phyloP scores from a whole-genome alignment of 371 early-diverging fungal genomes.

The Mucor mucedo region DNA sequence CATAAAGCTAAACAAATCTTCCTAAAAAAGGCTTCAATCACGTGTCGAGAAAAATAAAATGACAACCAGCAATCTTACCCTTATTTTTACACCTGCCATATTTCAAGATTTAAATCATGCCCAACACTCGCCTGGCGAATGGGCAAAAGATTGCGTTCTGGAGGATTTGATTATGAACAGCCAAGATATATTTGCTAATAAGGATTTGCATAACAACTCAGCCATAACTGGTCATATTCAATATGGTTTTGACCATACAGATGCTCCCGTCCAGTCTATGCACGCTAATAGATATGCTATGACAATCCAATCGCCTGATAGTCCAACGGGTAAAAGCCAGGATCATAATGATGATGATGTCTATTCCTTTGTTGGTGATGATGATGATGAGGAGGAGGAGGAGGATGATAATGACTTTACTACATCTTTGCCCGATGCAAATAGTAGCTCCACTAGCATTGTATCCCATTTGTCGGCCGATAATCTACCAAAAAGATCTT shows the following conservation, averaged over 20 bases:
- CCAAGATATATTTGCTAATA: constrained; percentile 48
- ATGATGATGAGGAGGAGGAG: background rate
- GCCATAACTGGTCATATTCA: constrained; percentile 56
- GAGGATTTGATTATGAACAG: constrained; percentile 51
- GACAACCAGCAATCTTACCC: constrained; percentile 55
- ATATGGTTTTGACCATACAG: constrained; percentile 37
- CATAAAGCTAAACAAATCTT: background rate
- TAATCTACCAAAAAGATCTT: background rate
- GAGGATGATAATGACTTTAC: background rate
- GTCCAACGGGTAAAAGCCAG: constrained; percentile 14
- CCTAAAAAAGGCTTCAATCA: constrained; percentile 15
- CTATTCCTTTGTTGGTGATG: constrained; percentile 16
- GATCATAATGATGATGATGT: constrained; percentile 12
- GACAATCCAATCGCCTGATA: constrained; percentile 30
- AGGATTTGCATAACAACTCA: constrained; percentile 49
- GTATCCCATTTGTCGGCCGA: background rate
- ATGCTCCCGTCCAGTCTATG: background rate
- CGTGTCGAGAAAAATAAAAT: constrained; percentile 65
- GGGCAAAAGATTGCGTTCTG: constrained; percentile 52
- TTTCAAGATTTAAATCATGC: constrained; percentile 64
- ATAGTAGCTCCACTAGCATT: constrained; percentile 1
- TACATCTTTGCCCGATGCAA: constrained; percentile 1
- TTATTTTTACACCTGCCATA: constrained; percentile 66
- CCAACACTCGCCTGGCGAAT: constrained; percentile 50
- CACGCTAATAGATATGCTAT: constrained; percentile 31